Percentiles rank a stretch among this genome's conserved stretches.
phyloP scores from a whole-genome alignment of 768 basidiomycete genomes.

The Kwoniella mangroviensis region DNA sequence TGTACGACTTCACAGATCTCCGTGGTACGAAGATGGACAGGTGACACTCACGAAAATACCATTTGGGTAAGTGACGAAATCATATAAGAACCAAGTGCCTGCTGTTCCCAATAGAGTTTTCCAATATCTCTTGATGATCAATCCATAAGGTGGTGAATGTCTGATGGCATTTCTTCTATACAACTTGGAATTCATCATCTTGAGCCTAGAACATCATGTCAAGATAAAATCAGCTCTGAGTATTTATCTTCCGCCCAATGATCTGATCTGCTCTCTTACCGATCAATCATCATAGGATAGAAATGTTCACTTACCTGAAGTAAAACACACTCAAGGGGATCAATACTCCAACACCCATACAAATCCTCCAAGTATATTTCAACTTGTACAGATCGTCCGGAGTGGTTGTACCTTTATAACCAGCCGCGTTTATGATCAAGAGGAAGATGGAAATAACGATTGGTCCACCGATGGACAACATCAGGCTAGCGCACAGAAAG shows the following conservation, averaged over 20 bases:
- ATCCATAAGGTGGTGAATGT: slow-evolving; percentile 61
- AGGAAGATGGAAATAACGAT: slow-evolving; percentile 71
- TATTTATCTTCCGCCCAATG: too few relatives aligned
- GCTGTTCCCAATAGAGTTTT: slow-evolving; percentile 71
- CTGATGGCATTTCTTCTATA: slow-evolving; percentile 71
- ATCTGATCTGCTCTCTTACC: too few relatives aligned
- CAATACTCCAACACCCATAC: slow-evolving; percentile 67
- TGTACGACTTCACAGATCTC: too few relatives aligned
- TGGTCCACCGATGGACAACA: slow-evolving; percentile 68
- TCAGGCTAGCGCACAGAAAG: slow-evolving; percentile 28
- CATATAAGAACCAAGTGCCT: slow-evolving; percentile 70
- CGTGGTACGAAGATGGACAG: not conserved
- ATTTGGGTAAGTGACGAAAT: slow-evolving; percentile 76
- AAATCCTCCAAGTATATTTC: slow-evolving; percentile 38
- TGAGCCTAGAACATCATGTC: slow-evolving; percentile 61
- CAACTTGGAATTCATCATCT: slow-evolving; percentile 72
- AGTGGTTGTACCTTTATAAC: slow-evolving; percentile 35
- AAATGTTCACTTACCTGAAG: slow-evolving; percentile 38
- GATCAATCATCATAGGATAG: too few relatives aligned
- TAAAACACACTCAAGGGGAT: slow-evolving; percentile 71
- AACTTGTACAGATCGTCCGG: slow-evolving; percentile 33
- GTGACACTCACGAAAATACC: slow-evolving; percentile 45
- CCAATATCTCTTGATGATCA: slow-evolving; percentile 72
- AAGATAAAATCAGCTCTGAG: too few relatives aligned
- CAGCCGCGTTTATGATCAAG: slow-evolving; percentile 65